Percentiles rank a stretch among this genome's conserved stretches.
phyloP scores from a whole-genome alignment of 2,329 filamentous ascomycete genomes.

The Xylaria arbuscula region DNA sequence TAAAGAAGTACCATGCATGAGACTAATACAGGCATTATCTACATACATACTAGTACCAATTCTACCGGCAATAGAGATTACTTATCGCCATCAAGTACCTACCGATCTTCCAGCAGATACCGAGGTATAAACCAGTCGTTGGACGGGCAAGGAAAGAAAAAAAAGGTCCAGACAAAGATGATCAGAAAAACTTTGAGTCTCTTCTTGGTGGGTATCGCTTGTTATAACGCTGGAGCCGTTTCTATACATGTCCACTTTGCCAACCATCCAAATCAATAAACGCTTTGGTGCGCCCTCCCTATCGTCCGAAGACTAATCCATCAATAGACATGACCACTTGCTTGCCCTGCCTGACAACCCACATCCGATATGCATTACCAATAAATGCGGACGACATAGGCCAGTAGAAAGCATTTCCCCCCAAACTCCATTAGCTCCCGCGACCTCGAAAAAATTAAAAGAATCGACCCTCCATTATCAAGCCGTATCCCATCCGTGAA shows the following conservation, averaged over 20 bases:
- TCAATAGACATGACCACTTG: background rate
- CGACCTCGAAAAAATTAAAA: constrained; percentile 20
- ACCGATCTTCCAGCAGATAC: background rate
- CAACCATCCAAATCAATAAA: constrained; percentile 29
- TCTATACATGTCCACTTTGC: constrained; percentile 35
- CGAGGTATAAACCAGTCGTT: background rate
- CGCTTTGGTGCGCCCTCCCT: constrained; percentile 19
- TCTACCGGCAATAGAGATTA: background rate
- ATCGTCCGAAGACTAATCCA: constrained; percentile 6
- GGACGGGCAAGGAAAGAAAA: background rate
- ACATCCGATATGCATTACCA: constrained; percentile 15
- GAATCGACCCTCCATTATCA: background rate
- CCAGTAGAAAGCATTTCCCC: constrained; percentile 12
- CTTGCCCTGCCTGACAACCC: too few species aligned
- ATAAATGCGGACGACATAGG: constrained; percentile 1
- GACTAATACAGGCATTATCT: background rate
- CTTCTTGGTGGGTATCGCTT: constrained; percentile 36
- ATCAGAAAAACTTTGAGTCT: constrained; percentile 28
- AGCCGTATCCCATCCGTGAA: background rate
- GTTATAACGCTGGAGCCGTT: constrained; percentile 30
- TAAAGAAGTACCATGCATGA: constrained; percentile 13
- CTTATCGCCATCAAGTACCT: background rate
- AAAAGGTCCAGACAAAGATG: background rate
- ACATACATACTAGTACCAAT: background rate
- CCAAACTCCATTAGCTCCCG: constrained; percentile 26